Base-by-base conservation (phyloP, 108 stramenopile genomes). In the Pseudonitzschia delicatissima region DNA sequence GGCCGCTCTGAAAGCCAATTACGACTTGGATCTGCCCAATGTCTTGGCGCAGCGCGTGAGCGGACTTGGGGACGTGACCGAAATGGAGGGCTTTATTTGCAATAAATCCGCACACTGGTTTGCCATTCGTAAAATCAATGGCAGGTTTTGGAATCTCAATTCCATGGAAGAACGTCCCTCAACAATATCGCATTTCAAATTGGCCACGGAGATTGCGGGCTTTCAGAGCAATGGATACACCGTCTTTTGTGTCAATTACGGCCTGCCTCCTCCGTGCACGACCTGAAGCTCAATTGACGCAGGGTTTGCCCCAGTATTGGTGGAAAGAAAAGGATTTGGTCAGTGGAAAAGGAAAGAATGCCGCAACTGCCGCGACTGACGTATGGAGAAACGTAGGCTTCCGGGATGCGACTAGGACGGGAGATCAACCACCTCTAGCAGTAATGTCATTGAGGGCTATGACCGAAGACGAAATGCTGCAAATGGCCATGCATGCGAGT, bases 101-200 rank as follows among this genome's bases (percentile, higher is more conserved):
- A 85, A 94, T 52, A 68, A 76, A 27, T 65, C 82, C 4, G 63
- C 67, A 32, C 94, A 95, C 67, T 95, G 94, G 94, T 95, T 95
- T 71, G 87, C 94, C 1, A 93, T 95, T 71, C 79, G 94, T 0
- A 83, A 80, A 29, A 87, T 95, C 23, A 86, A 86, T 71, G 88
- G 73, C 8, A 32, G 80, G 53, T 95, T 74, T 76, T 95, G 90
- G 90, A 95, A 95, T 72, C 67, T 95, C 28, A 87, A 95, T 69
- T 81, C 78, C 0, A 93, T 78, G 63, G 49, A 74, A 40, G 85
- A 90, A 55, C 59, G 72, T 1, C 94, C 94, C 3, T 77, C 81
- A 55, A 52, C 71, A 15, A 86, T 95, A 62, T 86, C 82, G 0
- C 90, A 95, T 61, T 91, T 95, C 52, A 68, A 68, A 48, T 66